These are phyloP conservation scores for Aspergillus candidus DNA, from an alignment of 2,329 filamentous ascomycete genomes.

Conservation along the genomic window DNA sequence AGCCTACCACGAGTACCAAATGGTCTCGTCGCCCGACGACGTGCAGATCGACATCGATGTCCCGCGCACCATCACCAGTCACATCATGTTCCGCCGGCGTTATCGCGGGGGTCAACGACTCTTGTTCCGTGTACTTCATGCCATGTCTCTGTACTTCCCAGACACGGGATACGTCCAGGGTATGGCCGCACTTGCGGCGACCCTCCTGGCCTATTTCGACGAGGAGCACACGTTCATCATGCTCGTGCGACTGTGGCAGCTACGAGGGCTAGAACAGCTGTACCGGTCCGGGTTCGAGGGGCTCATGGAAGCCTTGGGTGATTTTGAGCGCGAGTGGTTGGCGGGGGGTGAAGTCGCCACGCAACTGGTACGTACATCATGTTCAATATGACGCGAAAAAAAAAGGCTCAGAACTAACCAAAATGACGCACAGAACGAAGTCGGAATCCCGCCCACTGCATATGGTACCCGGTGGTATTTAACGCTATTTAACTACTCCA, in stretches of 20 bases:
- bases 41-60: constrained; percentile 97
- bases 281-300: constrained; percentile 81
- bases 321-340: constrained; percentile 83
- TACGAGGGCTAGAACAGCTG: constrained; percentile 76
- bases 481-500: constrained; percentile 93
- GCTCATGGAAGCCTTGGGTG: constrained; percentile 75
- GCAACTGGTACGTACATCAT: constrained; percentile 61
- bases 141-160: constrained; percentile 83
- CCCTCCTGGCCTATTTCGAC: constrained; percentile 91
- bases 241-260: constrained; percentile 89
- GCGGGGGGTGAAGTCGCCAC: constrained; percentile 67
- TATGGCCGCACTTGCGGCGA: constrained; percentile 91
- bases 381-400: neutral
- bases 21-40: constrained; percentile 75
- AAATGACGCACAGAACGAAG: constrained; percentile 52
- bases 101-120: constrained; percentile 90
- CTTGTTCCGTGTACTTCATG: constrained; percentile 86
- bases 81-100: constrained; percentile 92
- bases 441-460: constrained; percentile 78
- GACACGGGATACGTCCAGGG: constrained; percentile 94
- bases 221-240: constrained; percentile 93
- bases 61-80: constrained; percentile 84
- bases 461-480: constrained; percentile 97
- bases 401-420: neutral
- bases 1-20: constrained; percentile 66